These are phyloP conservation scores for Yamadazyma trypodendri DNA, from an alignment of 1,139 yeast genomes.

Conservation along the genomic window DNA sequence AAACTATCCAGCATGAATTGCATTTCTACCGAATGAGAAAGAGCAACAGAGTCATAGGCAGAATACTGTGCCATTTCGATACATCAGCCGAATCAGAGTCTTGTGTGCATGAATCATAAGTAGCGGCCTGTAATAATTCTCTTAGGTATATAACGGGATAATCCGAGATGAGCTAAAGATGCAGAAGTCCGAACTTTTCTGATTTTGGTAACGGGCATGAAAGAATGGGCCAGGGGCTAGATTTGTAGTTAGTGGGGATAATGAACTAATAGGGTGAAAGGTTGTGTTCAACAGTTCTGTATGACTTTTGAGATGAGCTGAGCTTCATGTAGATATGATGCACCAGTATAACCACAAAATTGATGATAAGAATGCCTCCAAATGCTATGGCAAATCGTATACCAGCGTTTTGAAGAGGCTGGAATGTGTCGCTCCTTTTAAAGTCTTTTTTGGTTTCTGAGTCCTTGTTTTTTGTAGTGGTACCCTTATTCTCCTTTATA, in stretches of 20 bases:
- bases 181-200: slow-evolving; percentile 1
- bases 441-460: slow-evolving; percentile 2
- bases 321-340: slow-evolving; percentile 35
- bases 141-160: background rate
- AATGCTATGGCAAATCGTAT: slow-evolving; percentile 29
- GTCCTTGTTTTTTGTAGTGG: background rate
- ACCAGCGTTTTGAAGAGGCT: slow-evolving; percentile 18
- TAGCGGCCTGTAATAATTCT: background rate
- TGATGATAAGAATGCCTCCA: slow-evolving; percentile 30
- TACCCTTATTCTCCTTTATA: slow-evolving; percentile 5
- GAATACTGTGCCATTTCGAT: too few relatives aligned
- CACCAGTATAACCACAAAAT: slow-evolving; percentile 34
- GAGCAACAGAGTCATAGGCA: background rate
- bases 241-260: too few relatives aligned
- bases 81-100: too few relatives aligned
- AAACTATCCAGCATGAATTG: too few relatives aligned
- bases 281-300: slow-evolving; percentile 36
- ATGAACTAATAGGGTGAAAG: slow-evolving; percentile 30
- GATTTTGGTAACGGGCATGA: background rate
- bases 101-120: slow-evolving; percentile 1
- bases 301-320: slow-evolving; percentile 30
- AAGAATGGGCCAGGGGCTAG: background rate
- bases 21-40: too few relatives aligned
- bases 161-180: background rate
- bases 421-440: background rate